A percentile compares a stretch with the other conserved stretches of the same genome.
Conservation (phyloP, 139 green algal genomes). For the Zygnema circumcarinatum region DNA sequence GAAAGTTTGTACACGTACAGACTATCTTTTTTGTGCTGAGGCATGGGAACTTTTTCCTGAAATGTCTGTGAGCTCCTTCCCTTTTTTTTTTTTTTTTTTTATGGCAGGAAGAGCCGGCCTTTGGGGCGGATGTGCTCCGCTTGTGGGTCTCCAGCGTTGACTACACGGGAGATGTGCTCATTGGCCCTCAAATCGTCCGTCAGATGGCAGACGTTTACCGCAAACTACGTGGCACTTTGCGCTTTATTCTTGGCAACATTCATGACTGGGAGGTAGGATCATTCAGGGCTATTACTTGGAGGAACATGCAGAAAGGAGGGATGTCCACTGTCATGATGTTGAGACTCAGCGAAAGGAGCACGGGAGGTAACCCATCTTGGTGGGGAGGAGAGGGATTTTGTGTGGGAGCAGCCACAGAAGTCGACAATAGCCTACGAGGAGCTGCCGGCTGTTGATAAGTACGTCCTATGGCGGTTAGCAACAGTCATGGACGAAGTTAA, state of each 20-base stretch:
- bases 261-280: constrained; percentile 58
- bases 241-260: constrained; percentile 96
- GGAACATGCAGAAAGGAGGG: too few relatives aligned
- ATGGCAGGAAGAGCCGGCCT: constrained; percentile 59
- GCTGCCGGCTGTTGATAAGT: constrained; percentile 78
- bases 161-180: constrained; percentile 91
- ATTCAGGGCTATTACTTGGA: too few relatives aligned
- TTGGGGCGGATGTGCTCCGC: constrained; percentile 73
- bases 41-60: too few relatives aligned
- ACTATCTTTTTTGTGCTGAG: not conserved
- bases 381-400: too few relatives aligned
- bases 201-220: constrained; percentile 93
- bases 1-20: too few relatives aligned
- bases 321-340: too few relatives aligned
- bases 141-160: constrained; percentile 96
- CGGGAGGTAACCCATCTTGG: too few relatives aligned
- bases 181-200: constrained; percentile 64
- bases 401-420: too few relatives aligned
- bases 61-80: too few relatives aligned
- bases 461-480: constrained; percentile 62
- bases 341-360: too few relatives aligned
- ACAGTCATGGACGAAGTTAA: constrained; percentile 69
- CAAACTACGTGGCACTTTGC: constrained; percentile 88
- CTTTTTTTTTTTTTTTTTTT: constrained; percentile 8
- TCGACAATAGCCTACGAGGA: constrained; percentile 57